phyloP scores from a whole-genome alignment of 768 basidiomycete genomes.

The Gyrodon lividus region DNA sequence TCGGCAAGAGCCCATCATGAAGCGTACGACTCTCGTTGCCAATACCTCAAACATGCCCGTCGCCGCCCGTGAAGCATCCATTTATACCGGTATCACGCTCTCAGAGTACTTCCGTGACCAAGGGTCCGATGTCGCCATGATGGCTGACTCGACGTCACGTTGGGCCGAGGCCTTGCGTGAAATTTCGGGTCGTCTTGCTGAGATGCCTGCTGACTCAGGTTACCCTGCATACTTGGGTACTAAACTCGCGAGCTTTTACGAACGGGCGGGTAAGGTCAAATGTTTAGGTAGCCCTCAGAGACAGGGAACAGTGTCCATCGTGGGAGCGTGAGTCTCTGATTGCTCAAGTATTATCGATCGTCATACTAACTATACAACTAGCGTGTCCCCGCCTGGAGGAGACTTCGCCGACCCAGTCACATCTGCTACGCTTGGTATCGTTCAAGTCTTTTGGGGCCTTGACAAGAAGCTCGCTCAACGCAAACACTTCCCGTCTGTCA shows the following conservation, averaged over 20 bases:
- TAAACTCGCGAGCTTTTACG: constrained; percentile 97
- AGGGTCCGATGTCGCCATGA: constrained; percentile 96
- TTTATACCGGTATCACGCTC: constrained; percentile 98
- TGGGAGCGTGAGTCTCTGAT: constrained; percentile 81
- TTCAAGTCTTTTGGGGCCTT: constrained; percentile 99
- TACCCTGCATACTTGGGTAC: constrained; percentile 97
- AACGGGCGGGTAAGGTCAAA: constrained; percentile 94
- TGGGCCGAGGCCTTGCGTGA: constrained; percentile 99
- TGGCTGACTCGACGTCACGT: constrained; percentile 98
- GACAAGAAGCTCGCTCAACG: constrained; percentile 99
- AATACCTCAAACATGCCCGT: constrained; percentile 99
- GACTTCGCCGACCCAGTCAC: constrained; percentile 99
- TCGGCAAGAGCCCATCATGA: constrained; percentile 99
- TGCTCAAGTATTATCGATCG: background rate
- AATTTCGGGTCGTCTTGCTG: constrained; percentile 97
- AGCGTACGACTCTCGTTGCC: constrained; percentile 96
- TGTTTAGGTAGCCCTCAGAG: constrained; percentile 88
- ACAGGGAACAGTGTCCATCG: constrained; percentile 94
- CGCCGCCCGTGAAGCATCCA: constrained; percentile 97
- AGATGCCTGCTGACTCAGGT: constrained; percentile 99
- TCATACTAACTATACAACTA: constrained; percentile 32
- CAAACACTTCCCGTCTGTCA: constrained; percentile 99
- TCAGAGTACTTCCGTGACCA: constrained; percentile 99
- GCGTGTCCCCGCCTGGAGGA: constrained; percentile 97
- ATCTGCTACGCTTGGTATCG: constrained; percentile 94